Percentiles rank a stretch among this genome's conserved stretches.
These are phyloP conservation scores for Camellia lanceoleosa DNA, from an alignment of 148 eudicot genomes.

Conservation along the genomic window DNA sequence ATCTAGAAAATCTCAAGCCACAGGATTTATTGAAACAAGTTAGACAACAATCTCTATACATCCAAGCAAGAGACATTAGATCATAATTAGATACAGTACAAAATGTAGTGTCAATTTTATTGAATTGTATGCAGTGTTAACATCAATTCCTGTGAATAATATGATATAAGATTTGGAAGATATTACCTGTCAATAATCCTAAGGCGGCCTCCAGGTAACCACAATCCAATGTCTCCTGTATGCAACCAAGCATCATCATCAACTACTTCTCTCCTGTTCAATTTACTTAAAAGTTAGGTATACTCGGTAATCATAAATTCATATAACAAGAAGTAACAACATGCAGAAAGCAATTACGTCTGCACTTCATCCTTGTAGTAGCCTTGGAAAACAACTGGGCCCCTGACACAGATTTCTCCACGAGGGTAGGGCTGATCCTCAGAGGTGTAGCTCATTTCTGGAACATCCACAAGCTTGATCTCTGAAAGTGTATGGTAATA, in stretches of 20 bases:
- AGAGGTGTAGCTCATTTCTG: slow-evolving; percentile 92
- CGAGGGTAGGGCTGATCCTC: slow-evolving; percentile 95
- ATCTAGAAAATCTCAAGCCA: background rate
- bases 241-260: slow-evolving; percentile 94
- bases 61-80: background rate
- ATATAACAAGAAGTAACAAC: background rate
- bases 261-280: slow-evolving; percentile 78
- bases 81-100: background rate
- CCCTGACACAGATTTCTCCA: slow-evolving; percentile 96
- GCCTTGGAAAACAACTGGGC: slow-evolving; percentile 80
- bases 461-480: slow-evolving; percentile 92
- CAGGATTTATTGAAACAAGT: background rate
- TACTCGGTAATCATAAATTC: background rate
- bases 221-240: slow-evolving; percentile 92
- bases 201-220: slow-evolving; percentile 95
- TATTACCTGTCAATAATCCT: slow-evolving; percentile 88
- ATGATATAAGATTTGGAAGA: background rate
- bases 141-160: background rate
- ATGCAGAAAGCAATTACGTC: slow-evolving; percentile 43
- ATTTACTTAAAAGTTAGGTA: slow-evolving; percentile 10
- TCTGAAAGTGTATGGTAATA: slow-evolving; percentile 44
- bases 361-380: slow-evolving; percentile 92
- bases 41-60: background rate
- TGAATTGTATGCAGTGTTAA: background rate
- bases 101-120: background rate